Evolutionary conservation across 306 rosid species (phyloP), one percentile per base, ranked within the genome.

Genomic region (Parietaria judaica): DNA sequence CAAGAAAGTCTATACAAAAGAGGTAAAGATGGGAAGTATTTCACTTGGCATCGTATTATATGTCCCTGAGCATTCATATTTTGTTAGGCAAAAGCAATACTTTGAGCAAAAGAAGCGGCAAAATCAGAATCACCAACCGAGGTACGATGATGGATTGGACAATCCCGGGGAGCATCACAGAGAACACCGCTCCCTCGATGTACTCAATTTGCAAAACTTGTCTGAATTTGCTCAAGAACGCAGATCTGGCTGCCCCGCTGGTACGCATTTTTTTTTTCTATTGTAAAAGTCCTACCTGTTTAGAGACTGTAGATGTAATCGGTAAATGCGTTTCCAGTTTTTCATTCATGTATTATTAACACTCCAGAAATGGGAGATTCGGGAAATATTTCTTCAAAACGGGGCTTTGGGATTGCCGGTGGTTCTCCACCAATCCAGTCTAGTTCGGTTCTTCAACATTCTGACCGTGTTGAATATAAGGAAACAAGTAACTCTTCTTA

Each of bases 81-180:
- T 53, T 37, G 41, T 56, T 61, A 92, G 98, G 83, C 98, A 92
- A 83, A 92, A 85, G 72, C 96, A 92, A 69, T 88, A 85, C 70
- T 88, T 92, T 54, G 96, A 92, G 71, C 98, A 92, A 84, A 83
- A 78, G 80, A 92, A 75, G 74, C 84, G 85, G 45, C 87, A 78
- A 36, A 79, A 72, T 38, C 89, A 91, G 67, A 79, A 72, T 64
- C 83, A 78, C 70, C 73, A 63, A 76, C 87, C 65, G 77, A 73
- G 65, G 64, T 62, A 48, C 51, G 65, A 61, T 4, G 80, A 76
- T 63, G 71, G 72, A 23, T 17, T 57, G 36, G 79, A 76, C 43
- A 35, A 58, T 49, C 66, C 71, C 58, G 78, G 66, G 62, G 73
- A 86, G 35, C 67, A 51, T 69, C 74, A 44, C 54, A 83, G 76